Percentiles rank a stretch among this genome's conserved stretches.
phyloP scores from a whole-genome alignment of 495 filamentous ascomycete species.

The Podospora pseudocomata region DNA sequence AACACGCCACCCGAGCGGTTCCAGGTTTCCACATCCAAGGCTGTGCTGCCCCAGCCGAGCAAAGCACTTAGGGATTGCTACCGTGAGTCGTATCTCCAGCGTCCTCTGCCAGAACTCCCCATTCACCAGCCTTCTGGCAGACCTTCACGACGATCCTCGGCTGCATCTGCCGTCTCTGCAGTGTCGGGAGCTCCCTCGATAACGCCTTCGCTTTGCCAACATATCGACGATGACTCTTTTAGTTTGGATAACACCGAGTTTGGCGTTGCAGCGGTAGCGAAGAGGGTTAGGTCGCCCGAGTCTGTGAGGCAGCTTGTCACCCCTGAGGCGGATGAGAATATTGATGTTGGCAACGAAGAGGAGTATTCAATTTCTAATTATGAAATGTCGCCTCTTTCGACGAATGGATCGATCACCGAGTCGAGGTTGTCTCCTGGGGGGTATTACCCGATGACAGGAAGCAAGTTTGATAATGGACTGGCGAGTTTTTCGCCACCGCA shows the following conservation, averaged over 20 bases:
- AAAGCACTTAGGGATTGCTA: conserved; percentile 23
- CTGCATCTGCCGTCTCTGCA: conserved; percentile 20
- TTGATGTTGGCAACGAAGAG: neutral
- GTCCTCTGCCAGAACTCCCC: conserved; percentile 45
- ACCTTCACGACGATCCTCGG: conserved; percentile 20
- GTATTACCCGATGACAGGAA: conserved; percentile 37
- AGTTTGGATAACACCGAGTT: conserved; percentile 36
- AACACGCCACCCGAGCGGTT: conserved; percentile 33
- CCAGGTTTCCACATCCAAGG: conserved; percentile 4
- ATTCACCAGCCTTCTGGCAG: conserved; percentile 6
- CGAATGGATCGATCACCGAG: conserved; percentile 22
- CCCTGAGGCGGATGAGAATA: neutral
- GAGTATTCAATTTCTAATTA: conserved; percentile 37
- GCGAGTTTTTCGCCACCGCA: conserved; percentile 26
- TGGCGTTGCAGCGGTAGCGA: conserved; percentile 27
- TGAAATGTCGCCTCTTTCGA: conserved; percentile 30
- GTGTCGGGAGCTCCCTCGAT: conserved; percentile 29
- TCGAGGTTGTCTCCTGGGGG: conserved; percentile 27
- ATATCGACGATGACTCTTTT: conserved; percentile 40
- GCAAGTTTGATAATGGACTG: conserved; percentile 33
- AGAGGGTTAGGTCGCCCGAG: neutral
- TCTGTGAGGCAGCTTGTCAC: neutral
- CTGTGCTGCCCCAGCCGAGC: conserved; percentile 22
- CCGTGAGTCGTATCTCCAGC: conserved; percentile 32
- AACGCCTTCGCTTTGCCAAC: conserved; percentile 40